Conservation (phyloP, 2,329 filamentous ascomycete species). For the Pleomassaria siparia region DNA sequence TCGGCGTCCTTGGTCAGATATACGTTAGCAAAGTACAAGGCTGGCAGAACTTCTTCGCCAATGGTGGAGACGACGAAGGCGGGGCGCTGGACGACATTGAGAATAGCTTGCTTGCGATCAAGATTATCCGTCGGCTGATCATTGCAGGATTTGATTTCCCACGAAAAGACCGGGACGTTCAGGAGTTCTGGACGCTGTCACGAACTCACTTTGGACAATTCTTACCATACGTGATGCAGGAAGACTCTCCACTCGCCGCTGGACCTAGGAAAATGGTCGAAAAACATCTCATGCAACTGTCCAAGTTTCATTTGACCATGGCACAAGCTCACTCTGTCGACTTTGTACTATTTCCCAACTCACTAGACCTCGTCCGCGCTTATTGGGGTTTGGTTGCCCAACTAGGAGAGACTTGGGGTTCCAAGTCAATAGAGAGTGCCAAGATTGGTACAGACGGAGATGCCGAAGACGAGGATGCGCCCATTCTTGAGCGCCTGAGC, state of each 20-base stretch:
- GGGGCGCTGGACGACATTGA: slow-evolving; percentile 66
- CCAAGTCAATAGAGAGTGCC: slow-evolving; percentile 46
- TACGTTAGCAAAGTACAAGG: slow-evolving; percentile 72
- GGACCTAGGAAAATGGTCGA: slow-evolving; percentile 66
- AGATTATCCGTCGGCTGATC: slow-evolving; percentile 76
- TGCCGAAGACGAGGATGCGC: slow-evolving; percentile 51
- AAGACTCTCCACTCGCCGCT: slow-evolving; percentile 54
- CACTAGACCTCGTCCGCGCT: slow-evolving; percentile 71
- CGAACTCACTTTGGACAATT: slow-evolving; percentile 76
- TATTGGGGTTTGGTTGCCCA: slow-evolving; percentile 84
- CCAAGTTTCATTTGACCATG: slow-evolving; percentile 90
- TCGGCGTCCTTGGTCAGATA: slow-evolving; percentile 76
- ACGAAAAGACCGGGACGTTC: slow-evolving; percentile 73
- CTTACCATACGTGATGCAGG: slow-evolving; percentile 62
- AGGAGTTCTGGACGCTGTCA: slow-evolving; percentile 77
- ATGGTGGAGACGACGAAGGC: slow-evolving; percentile 60
- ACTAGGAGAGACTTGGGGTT: slow-evolving; percentile 73
- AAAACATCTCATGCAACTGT: slow-evolving; percentile 85
- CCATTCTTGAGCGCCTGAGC: slow-evolving; percentile 75
- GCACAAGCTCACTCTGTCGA: slow-evolving; percentile 75
- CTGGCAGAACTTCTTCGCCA: slow-evolving; percentile 66
- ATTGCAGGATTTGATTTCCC: slow-evolving; percentile 83
- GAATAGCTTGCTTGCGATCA: slow-evolving; percentile 77
- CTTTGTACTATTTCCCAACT: slow-evolving; percentile 80
- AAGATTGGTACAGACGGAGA: slow-evolving; percentile 50